Evolutionary conservation across 257 asterid genomes (phyloP).

Genomic region (Gentiana dahurica): DNA sequence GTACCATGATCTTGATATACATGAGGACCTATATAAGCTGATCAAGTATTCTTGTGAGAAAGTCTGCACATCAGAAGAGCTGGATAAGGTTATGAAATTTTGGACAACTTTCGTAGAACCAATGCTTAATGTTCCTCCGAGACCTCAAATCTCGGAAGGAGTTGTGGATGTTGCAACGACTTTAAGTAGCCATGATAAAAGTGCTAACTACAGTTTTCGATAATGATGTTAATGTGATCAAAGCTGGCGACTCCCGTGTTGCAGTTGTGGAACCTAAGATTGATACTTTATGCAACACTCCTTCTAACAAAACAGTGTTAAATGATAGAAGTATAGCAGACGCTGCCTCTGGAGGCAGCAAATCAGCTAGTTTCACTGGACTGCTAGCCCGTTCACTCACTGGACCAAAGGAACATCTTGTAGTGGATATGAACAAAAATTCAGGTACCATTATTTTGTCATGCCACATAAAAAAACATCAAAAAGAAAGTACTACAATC

Average conservation of each 20-base stretch:
- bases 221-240: constrained; percentile 25
- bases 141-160: constrained; percentile 28
- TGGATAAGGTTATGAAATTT: constrained; percentile 58
- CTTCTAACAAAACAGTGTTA: constrained; percentile 25
- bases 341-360: constrained; percentile 25
- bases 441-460: constrained; percentile 18
- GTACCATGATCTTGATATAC: constrained; percentile 75
- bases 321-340: constrained; percentile 23
- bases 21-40: constrained; percentile 70
- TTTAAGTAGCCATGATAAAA: constrained; percentile 18
- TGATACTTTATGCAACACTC: constrained; percentile 17
- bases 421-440: constrained; percentile 21
- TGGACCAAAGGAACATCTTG: constrained; percentile 20
- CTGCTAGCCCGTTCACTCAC: too few relatives aligned
- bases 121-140: constrained; percentile 52
- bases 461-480: too few relatives aligned
- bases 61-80: constrained; percentile 71
- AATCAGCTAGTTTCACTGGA: constrained; percentile 28
- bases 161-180: constrained; percentile 21
- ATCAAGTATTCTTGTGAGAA: constrained; percentile 69
- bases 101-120: constrained; percentile 82
- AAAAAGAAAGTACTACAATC: too few relatives aligned
- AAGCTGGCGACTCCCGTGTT: constrained; percentile 21
- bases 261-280: constrained; percentile 17
- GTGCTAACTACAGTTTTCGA: constrained; percentile 17